Base-by-base conservation (phyloP, 2,329 filamentous ascomycete genomes). In the Diaporthe citrichinensis region DNA sequence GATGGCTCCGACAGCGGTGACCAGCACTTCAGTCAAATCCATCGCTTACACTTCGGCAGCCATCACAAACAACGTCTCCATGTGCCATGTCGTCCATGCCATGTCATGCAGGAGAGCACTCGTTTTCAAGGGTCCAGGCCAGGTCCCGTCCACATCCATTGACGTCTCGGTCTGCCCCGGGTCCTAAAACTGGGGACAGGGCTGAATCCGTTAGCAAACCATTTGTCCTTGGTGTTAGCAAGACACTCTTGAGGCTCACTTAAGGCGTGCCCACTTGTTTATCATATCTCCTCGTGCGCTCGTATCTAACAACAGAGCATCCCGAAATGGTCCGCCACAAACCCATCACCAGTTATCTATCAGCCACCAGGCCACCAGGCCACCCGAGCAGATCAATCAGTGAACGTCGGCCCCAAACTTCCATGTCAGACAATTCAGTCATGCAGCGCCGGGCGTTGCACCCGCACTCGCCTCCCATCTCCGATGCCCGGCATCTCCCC, bases 181-280 rank as follows among this genome's bases (percentile, higher is more conserved):
- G 25, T 28, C 28, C 49, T 53, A 53, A 68, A 71, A 71, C 39
- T 71, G 74, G 77, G 71, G 77, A 72, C 77, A 73, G 68, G 76
- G 75, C 75, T 76, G 71, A 76, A 76, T 73, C 65, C n/a, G 34
- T 78, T 78, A 78, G 65, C 67, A 78, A 78, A 78, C 75, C 34
- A 73, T 78, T 78, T 77, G 77, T 78, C 77, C 46, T 53, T 14
- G 41, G 28, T 69, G 62, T 76, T 74, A 74, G 69, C 76, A 78
- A 78, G 53, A 68, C 68, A 25, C 46, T n/a, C 4, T 49, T 71
- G 65, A 46, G 46, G 25, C 49, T 57, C 59, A 46, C 71, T 72
- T 39, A 59, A 59, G 68, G 31, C 59, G 61, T 46, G 44, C 23
- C 76, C 73, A 69, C 71, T 28, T 49, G 49, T 74, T 72, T 53